Evolutionary conservation across 2,329 filamentous ascomycete species (phyloP), one percentile per base, ranked within the genome.

Genomic region (Sporothrix curviconia): DNA sequence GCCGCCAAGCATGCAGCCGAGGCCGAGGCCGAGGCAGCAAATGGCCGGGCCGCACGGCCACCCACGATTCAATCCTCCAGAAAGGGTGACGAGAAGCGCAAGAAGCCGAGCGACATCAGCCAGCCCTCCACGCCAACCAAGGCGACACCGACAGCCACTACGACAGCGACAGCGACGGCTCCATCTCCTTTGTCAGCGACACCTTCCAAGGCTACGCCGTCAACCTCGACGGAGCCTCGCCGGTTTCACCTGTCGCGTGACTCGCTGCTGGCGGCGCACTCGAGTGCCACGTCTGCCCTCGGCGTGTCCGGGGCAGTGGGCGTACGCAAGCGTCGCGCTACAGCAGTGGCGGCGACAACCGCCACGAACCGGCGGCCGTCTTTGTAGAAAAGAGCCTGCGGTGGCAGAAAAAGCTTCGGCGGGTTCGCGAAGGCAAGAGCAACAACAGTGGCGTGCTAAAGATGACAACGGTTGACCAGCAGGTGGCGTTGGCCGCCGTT

Each of bases 301-400:
- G 50, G 61, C 6, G 55, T 60, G 3, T 46, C 68, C 6, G 70
- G 71, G 1, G 57, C 71, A 5, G 71, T 49, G 2, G 61, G 58
- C 25, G 57, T 62, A n/a, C 61, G 71, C 15, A 80, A 78, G 66
- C 72, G 56, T 63, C 62, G 4, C 71, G 75, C 14, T 68, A 72
- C 49, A 39, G 49, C 49, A 28, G 32, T 34, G 30, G 42, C 5
- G 32, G 22, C 22, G 44, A 52, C 15, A 37, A 43, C 14, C 69
- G 24, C 4, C 14, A 24, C 14, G 37, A 40, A 54, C 8, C 44
- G 15, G 54, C 77, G n/a, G 74, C 80, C 7, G 70, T 83, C 2
- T 84, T 84, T 59, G 74, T 84, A 3, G 81, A 84, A 66, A 76
- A 78, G 11, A 76, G 72, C 47, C 72, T 73, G 50, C 69, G 69